Base-by-base conservation (phyloP, 768 basidiomycete genomes). In the Lactifluus subvellereus region DNA sequence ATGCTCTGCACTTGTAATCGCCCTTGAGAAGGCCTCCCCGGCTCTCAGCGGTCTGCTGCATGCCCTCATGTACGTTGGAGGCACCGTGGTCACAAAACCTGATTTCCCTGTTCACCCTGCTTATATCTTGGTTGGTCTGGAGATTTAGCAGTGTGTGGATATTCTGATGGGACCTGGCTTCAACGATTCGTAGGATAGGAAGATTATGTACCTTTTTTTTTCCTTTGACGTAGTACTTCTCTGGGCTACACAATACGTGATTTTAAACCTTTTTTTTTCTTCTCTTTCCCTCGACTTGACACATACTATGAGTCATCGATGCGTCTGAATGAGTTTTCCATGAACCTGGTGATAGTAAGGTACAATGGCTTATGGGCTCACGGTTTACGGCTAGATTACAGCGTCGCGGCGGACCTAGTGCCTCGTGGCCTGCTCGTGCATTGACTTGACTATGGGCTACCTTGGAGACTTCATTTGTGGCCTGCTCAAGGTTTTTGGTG, bases 21-120 rank as follows among this genome's bases (percentile, higher is more conserved):
- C 82, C 42, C 77, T 95, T 59, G 89, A 91, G 73, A 83, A 87
- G 68, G 79, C 85, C 0, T 88, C 85, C 47, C 82, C 84, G 18
- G 82, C 81, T 59, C 79, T 94, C 59, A 82, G 87, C 68, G 83
- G 85, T 69, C 77, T 94, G 60, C 78, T 95, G 42, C 94, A 95
- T 71, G 88, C 93, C 54, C 80, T 95, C 66, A 91, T 95, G 89
- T 95, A 95, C 74, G 89, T 94, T 57, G 92, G 92, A 66, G 93
- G 90, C 59, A 83, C 81, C 54, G 87, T 95, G 57, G 86, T 95
- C 56, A 89, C 91, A 58, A 87, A 84, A 71, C 88, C 89, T 59
- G 84, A 83, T 30, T 90, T 89, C 79, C 78, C 84, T 69, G 84
- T 87, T 61, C 83, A 91, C 70, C 80, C 87, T 33, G 83, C 86